Conservation (phyloP, 805 yeast species). For the Kregervanrija pseudodelftensis region DNA sequence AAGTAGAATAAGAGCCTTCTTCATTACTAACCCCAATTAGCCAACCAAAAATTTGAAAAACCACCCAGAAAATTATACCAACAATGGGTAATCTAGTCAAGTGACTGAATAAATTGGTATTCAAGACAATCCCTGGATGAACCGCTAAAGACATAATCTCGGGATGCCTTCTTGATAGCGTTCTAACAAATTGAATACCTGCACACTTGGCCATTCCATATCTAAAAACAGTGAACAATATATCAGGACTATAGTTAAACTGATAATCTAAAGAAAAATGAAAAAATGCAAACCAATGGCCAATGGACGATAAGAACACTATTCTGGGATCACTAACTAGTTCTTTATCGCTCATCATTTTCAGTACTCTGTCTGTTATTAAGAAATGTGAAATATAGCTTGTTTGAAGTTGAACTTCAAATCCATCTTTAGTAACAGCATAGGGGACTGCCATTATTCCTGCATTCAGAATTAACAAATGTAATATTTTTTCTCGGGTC, state of each 20-base stretch:
- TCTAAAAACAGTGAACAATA: conserved; percentile 68
- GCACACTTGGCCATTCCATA: conserved; percentile 74
- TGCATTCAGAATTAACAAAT: conserved; percentile 68
- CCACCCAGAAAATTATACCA: conserved; percentile 68
- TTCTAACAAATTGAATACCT: conserved; percentile 64
- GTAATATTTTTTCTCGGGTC: conserved; percentile 41
- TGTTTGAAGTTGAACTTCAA: conserved; percentile 75
- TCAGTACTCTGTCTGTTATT: conserved; percentile 53
- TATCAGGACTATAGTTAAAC: conserved; percentile 55
- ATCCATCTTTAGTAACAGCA: conserved; percentile 49
- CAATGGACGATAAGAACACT: conserved; percentile 57
- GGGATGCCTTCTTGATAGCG: conserved; percentile 61
- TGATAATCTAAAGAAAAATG: conserved; percentile 41
- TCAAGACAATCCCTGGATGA: conserved; percentile 86
- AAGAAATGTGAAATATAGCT: conserved; percentile 72
- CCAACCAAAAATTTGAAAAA: conserved; percentile 62
- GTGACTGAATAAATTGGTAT: conserved; percentile 65
- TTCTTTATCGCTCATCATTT: conserved; percentile 36
- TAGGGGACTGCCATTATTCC: conserved; percentile 77
- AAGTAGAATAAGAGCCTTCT: conserved; percentile 60
- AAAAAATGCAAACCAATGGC: conserved; percentile 47
- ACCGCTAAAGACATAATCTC: conserved; percentile 56
- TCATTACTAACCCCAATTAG: conserved; percentile 67
- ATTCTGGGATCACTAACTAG: conserved; percentile 40
- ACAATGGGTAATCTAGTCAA: conserved; percentile 73